Evolutionary conservation across 2,329 filamentous ascomycete species (phyloP).

Genomic region (Tympanopsis confertula): DNA sequence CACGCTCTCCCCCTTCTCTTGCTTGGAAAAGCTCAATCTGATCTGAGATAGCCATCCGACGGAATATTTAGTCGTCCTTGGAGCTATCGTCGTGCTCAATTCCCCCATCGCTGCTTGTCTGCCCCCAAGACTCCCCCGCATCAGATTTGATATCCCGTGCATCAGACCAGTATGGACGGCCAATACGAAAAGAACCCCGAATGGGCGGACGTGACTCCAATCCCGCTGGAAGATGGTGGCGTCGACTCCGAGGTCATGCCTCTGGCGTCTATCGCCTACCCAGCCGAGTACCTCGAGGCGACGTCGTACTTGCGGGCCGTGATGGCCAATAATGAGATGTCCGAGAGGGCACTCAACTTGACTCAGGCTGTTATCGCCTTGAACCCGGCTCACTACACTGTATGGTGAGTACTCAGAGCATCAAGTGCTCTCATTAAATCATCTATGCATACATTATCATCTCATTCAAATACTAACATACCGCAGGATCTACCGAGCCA

Average conservation of each 20-base stretch:
- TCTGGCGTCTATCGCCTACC: background rate
- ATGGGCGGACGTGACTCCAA: background rate
- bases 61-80: no score
- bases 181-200: background rate
- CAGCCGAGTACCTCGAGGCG: conserved; percentile 17
- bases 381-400: conserved; percentile 67
- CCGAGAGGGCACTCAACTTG: conserved; percentile 46
- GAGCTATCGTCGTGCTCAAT: no score
- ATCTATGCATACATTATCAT: no score
- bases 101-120: no score
- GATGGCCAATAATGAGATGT: conserved; percentile 60
- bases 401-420: conserved; percentile 53
- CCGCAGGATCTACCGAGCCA: conserved; percentile 47
- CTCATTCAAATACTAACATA: no score
- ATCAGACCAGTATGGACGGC: background rate
- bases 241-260: background rate
- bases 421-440: no score
- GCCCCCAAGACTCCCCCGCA: no score
- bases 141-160: no score
- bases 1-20: no score
- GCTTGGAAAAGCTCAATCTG: no score
- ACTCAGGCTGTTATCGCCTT: conserved; percentile 60
- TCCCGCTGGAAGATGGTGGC: background rate
- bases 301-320: conserved; percentile 62
- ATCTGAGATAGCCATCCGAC: no score